Percentiles rank a stretch among this genome's conserved stretches.
These are phyloP conservation scores for Paramecium pentaurelia DNA, from an alignment of 73 alveolate genomes.

Conservation along the genomic window DNA sequence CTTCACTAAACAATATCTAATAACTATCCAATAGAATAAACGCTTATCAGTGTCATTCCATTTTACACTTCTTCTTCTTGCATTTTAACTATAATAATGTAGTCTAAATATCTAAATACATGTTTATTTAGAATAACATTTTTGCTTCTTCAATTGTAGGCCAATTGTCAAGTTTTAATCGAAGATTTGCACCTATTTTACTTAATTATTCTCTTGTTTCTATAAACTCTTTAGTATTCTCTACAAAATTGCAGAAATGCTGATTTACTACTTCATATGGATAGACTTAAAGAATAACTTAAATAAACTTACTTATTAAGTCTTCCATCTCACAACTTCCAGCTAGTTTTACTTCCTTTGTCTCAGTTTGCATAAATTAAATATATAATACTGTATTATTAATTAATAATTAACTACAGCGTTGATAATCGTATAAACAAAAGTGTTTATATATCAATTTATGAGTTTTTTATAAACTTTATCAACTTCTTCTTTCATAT, in stretches of 20 bases:
- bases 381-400: conserved; percentile 15
- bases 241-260: not conserved
- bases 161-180: conserved; percentile 23
- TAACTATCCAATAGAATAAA: conserved; percentile 46
- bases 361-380: not conserved
- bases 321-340: conserved; percentile 46
- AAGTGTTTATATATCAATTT: not conserved
- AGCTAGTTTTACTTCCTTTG: not conserved
- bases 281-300: conserved; percentile 5
- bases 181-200: not conserved
- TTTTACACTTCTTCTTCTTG: conserved; percentile 11
- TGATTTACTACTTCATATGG: not conserved
- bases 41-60: conserved; percentile 24
- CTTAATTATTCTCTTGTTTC: not conserved
- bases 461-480: not conserved
- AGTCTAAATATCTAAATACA: not conserved
- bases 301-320: not conserved
- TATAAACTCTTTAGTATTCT: not conserved
- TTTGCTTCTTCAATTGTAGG: conserved; percentile 19
- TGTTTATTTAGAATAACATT: not conserved
- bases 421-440: not conserved
- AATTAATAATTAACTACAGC: not conserved
- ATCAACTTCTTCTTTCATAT: conserved; percentile 5
- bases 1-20: not conserved
- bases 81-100: not conserved